Evolutionary conservation across 169 alveolate genomes (phyloP), one percentile per base, ranked within the genome.

Genomic region (Plasmodium blacklocki): DNA sequence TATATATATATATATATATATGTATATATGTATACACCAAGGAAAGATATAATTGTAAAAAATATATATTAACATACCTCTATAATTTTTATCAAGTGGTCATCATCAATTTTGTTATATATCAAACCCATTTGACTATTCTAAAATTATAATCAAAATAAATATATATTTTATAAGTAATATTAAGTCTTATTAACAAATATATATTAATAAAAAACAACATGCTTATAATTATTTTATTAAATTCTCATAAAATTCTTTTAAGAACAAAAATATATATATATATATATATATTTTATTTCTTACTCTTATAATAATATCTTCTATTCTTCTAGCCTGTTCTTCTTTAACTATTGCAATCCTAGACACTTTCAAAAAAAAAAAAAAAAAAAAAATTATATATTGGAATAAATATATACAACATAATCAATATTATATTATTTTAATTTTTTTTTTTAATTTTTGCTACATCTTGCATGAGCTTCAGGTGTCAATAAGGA

Each of bases 401-500:
- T 60, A 19, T 19, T 60, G 19, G 12, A 12, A 39, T 18, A 60
- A 15, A 19, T 32, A 9, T 14, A 32, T 66, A 7, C 52, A 21
- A 29, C n/a, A 7, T 23, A 7, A 29, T 32, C 45, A 32, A 5
- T 64, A 2, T 29, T 11, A n/a, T 66, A 32, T 66, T 66, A 66
- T 66, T 66, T 66, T 32, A 39, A 5, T 29, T 15, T 45, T 49
- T 19, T 49, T 19, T 29, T 66, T n/a, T 45, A 32, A 26, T 32
- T 8, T 52, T 70, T 49, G 39, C 12, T 83, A 83, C 91, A 70
- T 68, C 91, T 32, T 14, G 83, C 91, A 21, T 83, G 83, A n/a
- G 91, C 91, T 23, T 83, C 91, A 18, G 91, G 91, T 19, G 91
- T 83, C 15, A 83, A 43, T 73, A 83, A 56, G 12, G 91, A 83